Evolutionary conservation across 441 rosid species (phyloP), one percentile per base, ranked within the genome.

Genomic region (Omphalea diandra): DNA sequence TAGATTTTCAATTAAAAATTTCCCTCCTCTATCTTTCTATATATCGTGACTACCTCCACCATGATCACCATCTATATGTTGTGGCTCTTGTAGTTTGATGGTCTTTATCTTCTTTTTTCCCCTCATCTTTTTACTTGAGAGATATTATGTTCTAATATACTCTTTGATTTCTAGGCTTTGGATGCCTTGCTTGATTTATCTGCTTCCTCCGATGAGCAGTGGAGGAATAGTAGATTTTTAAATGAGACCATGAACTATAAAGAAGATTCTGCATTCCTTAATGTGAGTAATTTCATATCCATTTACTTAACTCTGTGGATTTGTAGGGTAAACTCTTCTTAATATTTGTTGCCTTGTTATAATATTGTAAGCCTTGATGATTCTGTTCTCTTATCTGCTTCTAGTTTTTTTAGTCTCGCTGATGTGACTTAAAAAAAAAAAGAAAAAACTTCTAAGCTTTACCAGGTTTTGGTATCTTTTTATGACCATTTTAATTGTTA

Each of bases 151-250:
- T n/a, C 33, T 56, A 69, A 20, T 47, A 43, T 36, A 7, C 54
- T 67, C 63, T 22, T 44, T 35, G 18, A 40, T 54, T 71, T 71
- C 36, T 85, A 93, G 95, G 97, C 98, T 38, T 75, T 87, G 85
- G 85, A 86, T 75, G 75, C 72, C 22, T 81, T 93, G 79, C 90
- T 90, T 72, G 90, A 82, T 77, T 77, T 89, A 71, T 87, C 90
- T 71, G 67, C 84, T 77, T 74, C 88, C 59, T 80, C 90, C 54
- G 54, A 53, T 44, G 85, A 85, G 70, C 79, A 73, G 58, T 79
- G 84, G 35, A 62, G 73, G 74, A 73, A 68, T 78, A 56, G 58
- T 78, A 56, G 68, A 63, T 26, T 0, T 17, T 4, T 49, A 65
- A 75, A 47, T 54, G 62, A 73, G 59, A 38, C 66, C 64, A 15